Conservation (phyloP, 768 basidiomycete species). For the Vararia minispora region DNA sequence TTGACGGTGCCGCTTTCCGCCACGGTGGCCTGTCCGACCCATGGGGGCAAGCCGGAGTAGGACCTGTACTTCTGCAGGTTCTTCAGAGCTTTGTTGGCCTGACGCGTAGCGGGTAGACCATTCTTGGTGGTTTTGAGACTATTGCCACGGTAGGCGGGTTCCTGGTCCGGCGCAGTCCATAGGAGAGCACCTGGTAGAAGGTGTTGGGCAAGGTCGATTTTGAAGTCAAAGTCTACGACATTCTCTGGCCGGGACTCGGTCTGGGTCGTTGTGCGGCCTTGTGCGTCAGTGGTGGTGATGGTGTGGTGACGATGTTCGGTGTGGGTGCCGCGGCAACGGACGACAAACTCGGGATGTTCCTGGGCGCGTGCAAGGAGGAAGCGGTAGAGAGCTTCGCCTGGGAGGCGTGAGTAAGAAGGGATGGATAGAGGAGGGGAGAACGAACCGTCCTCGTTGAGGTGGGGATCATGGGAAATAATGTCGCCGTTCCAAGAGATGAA, state of each 20-base stretch:
- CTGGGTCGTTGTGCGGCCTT: slow-evolving; percentile 24
- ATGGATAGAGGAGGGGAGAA: slow-evolving; percentile 7
- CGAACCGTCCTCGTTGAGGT: slow-evolving; percentile 55
- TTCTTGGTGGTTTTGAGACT: too few relatives aligned
- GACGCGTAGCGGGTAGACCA: slow-evolving; percentile 25
- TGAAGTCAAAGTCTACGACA: slow-evolving; percentile 61
- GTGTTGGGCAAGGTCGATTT: slow-evolving; percentile 39
- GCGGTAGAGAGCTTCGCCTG: slow-evolving; percentile 63
- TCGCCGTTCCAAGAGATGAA: slow-evolving; percentile 36
- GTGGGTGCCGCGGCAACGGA: slow-evolving; percentile 47
- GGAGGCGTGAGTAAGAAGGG: not conserved
- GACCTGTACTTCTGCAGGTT: slow-evolving; percentile 34
- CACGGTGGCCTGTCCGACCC: slow-evolving; percentile 21
- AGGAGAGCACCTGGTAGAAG: slow-evolving; percentile 31
- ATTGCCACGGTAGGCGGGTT: slow-evolving; percentile 53
- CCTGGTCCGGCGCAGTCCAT: slow-evolving; percentile 52
- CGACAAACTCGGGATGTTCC: slow-evolving; percentile 30
- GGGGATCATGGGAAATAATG: slow-evolving; percentile 59
- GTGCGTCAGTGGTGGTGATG: slow-evolving; percentile 26
- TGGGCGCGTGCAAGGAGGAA: slow-evolving; percentile 53
- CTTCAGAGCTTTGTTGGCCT: slow-evolving; percentile 30
- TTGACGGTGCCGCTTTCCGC: slow-evolving; percentile 1
- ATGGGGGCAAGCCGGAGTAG: slow-evolving; percentile 41
- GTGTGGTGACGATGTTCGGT: slow-evolving; percentile 38
- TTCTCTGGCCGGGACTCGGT: slow-evolving; percentile 47